Evolutionary conservation across 352 stramenopile species (phyloP).

Genomic region (Globisporangium middletonii): DNA sequence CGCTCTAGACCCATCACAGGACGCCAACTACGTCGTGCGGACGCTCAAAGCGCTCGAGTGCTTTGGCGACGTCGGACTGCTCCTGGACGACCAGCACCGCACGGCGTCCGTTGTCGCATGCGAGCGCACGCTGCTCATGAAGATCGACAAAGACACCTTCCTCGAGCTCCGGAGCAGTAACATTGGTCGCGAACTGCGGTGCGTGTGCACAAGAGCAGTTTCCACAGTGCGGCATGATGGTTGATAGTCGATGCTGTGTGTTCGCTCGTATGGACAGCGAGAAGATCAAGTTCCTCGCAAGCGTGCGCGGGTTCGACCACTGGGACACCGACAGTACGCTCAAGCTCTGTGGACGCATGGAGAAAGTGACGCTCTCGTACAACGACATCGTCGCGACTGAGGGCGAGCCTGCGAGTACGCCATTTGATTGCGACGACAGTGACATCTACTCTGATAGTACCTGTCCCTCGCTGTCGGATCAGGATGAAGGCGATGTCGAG

Average conservation of each 20-base stretch:
- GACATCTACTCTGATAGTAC: background rate
- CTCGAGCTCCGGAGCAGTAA: conserved; percentile 52
- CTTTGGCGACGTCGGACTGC: conserved; percentile 61
- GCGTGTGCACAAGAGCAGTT: conserved; percentile 1
- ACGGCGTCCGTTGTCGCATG: conserved; percentile 64
- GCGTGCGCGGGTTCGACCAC: conserved; percentile 41
- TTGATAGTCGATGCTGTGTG: too few relatives aligned
- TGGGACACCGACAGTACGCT: conserved; percentile 60
- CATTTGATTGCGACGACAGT: background rate
- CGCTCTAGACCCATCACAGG: conserved; percentile 15
- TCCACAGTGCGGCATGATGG: too few relatives aligned
- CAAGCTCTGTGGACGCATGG: conserved; percentile 51
- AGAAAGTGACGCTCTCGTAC: conserved; percentile 50
- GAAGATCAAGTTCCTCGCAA: conserved; percentile 57
- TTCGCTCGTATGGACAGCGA: conserved; percentile 22
- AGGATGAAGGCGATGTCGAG: background rate
- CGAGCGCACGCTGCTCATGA: conserved; percentile 64
- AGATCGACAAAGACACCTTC: conserved; percentile 62
- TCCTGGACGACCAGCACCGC: conserved; percentile 47
- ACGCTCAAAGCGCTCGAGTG: conserved; percentile 61
- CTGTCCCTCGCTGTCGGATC: background rate
- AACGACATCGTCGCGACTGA: conserved; percentile 59
- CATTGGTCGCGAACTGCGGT: conserved; percentile 49
- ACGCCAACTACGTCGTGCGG: conserved; percentile 55
- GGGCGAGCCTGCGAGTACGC: conserved; percentile 48